A percentile compares a stretch with the other conserved stretches of the same genome.
Evolutionary conservation across 2,329 filamentous ascomycete genomes (phyloP).

Genomic region (Aspergillus fischeri): DNA sequence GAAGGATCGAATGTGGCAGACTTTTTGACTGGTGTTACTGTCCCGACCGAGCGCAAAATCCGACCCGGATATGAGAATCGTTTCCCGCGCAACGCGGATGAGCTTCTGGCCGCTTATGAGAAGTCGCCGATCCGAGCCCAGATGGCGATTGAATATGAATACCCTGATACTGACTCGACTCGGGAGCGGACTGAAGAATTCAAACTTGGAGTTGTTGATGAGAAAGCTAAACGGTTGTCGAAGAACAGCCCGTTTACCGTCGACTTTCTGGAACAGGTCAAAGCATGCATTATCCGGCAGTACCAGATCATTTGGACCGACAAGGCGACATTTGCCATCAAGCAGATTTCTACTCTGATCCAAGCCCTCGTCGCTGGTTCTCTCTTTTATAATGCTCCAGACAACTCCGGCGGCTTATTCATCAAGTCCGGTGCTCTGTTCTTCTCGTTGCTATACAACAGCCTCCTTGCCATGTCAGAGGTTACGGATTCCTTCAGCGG

Average conservation of each 20-base stretch:
- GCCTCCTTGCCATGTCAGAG: conserved; percentile 61
- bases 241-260: conserved; percentile 55
- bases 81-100: conserved; percentile 42
- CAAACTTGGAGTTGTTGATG: conserved; percentile 47
- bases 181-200: conserved; percentile 53
- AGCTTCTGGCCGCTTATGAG: conserved; percentile 49
- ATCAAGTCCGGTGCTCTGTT: conserved; percentile 62
- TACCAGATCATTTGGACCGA: conserved; percentile 65
- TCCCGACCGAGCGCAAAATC: conserved; percentile 48
- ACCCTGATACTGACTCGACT: conserved; percentile 49
- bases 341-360: conserved; percentile 54
- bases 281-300: conserved; percentile 54
- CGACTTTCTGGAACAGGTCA: conserved; percentile 53
- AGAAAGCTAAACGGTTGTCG: conserved; percentile 54
- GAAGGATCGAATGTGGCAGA: conserved; percentile 62
- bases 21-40: conserved; percentile 62
- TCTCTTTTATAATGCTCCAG: conserved; percentile 62
- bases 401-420: conserved; percentile 58
- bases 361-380: conserved; percentile 63
- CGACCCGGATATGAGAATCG: conserved; percentile 40
- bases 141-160: conserved; percentile 57
- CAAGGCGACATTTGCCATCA: conserved; percentile 60
- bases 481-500: conserved; percentile 61
- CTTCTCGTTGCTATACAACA: conserved; percentile 60
- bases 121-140: conserved; percentile 46